Base-by-base conservation (phyloP, 192 early-diverging fungal species). In the Coemansia sp. region DNA sequence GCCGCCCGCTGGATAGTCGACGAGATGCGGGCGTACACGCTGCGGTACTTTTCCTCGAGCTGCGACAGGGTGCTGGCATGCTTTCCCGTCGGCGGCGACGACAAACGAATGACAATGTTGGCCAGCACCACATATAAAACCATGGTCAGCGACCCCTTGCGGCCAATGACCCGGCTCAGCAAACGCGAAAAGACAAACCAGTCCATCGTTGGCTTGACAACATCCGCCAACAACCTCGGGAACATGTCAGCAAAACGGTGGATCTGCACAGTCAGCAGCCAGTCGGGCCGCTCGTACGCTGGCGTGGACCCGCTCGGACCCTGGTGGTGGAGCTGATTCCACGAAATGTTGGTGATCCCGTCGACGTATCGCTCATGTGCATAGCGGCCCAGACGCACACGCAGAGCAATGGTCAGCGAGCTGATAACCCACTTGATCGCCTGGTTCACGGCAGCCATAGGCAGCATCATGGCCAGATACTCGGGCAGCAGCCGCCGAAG, bases 161-260 rank as follows among this genome's bases (percentile, higher is more conserved):
- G 54, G 3, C 71, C 60, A 19, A 67, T 67, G 20, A 63, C 51
- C 32, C 47, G 42, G 53, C 71, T 75, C 43, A 75, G 55, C 30
- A 75, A 47, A 4, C 71, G 54, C 4, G 71, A 67, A 30, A 75
- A 75, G 33, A 75, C 71, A 30, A 59, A 62, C 71, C 63, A 67
- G 51, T 75, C 71, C 10, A 75, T 39, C 0, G 71, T 60, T 4
- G 71, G 71, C 44, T 75, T 75, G 42, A 67, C 44, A 10, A 75
- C 63, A 40, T 67, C 71, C 7, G 71, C 63, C 9, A 75, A 21
- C 34, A 75, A 55, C 21, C 64, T 42, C 23, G 71, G 71, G 25
- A 75, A 38, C 71, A 75, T 75, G 35, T 75, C 64, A 1, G 71
- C 63, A n/a, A 75, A 75, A 19, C 71, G 25, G 47, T 75, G 71